Evolutionary conservation across 2,329 filamentous ascomycete genomes (phyloP), one percentile per base, ranked within the genome.

Genomic region (Anthostomella pinea): DNA sequence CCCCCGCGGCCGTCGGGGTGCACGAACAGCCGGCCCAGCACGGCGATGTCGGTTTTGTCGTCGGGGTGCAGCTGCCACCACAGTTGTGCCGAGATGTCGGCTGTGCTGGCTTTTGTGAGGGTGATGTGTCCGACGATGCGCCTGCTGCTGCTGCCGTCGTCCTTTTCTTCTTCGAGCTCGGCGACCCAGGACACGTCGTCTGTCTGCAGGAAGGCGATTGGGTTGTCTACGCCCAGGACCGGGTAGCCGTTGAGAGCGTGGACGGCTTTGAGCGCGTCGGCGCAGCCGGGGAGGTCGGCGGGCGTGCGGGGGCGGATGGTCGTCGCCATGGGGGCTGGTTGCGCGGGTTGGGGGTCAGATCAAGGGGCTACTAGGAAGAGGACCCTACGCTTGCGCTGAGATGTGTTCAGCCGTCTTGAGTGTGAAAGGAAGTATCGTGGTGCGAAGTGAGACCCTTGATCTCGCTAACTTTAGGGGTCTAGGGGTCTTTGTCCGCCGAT

Each of bases 191-290:
- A 41, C 6, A 9, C 18, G 21, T 47, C 41, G 17, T 43, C 34
- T 6, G 31, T 38, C 10, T 20, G 19, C 19, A 51, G 38, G 14
- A 34, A 44, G 10, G 27, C 8, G 5, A 32, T 20, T 11, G 47
- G 37, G 27, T 47, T 23, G 7, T 29, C 39, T 8, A 48, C 37
- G 10, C 48, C 49, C 4, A 20, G 30, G 11, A 52, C 41, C 3
- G 49, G 49, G 36, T 50, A 54, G n/a, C 48, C 44, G 30, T 34
- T 46, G 11, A 28, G 19, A 14, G 26, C 29, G 29, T 52, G 41
- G 26, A 54, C 48, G 14, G 30, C 22, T 10, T 28, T 25, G 33
- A 53, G 35, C 3, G 43, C 29, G 18, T 37, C 43, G 30, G 37
- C 31, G 30, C 46, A 51, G 23, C 42, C 40, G 8, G 33, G 8